Base-by-base conservation (phyloP, 768 basidiomycete genomes). In the Fibroporia radiculosa region DNA sequence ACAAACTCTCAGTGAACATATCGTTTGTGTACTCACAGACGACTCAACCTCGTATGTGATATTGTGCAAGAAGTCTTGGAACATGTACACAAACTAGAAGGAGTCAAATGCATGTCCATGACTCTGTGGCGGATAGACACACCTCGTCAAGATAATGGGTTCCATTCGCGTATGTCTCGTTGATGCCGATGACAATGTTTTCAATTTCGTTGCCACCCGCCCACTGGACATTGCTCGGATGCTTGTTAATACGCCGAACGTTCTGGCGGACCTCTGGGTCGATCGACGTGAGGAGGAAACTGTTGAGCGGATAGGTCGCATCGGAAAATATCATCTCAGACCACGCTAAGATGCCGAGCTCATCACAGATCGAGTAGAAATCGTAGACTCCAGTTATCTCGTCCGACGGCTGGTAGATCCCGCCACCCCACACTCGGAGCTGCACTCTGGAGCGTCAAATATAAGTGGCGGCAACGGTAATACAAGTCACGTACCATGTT, bases 131-230 rank as follows among this genome's bases (percentile, higher is more conserved):
- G 18, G 2, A 6, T 13, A 16, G 3, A 52, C 64, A 3, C 26
- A 74, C 71, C 65, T 77, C 73, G 44, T 77, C 63, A 40, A 78
- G 57, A 45, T 66, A 75, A 56, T 71, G 69, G 2, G 64, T 68
- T 16, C 69, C 75, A 44, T 73, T 74, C 14, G 62, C 50, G 8
- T 67, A 48, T 1, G 57, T 61, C 7, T 51, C 46, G 47, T 67
- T 69, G 6, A 66, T 66, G 7, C 22, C 41, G 32, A 67, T 63
- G 10, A 71, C 73, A 33, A 78, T 77, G 0, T 70, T 74, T 52
- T 78, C 77, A 37, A 78, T 77, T 55, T 78, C 75, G 57, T 80
- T 79, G 16, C 77, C 76, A 8, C 74, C 76, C 10, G 77, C 77
- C 76, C 78, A 79, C 43, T 78, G 77, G 2, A 60, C 72, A 50